A percentile compares a stretch with the other conserved stretches of the same genome.
phyloP scores from a whole-genome alignment of 1,284 basidiomycete genomes.

The Austroboletus rostrupii region DNA sequence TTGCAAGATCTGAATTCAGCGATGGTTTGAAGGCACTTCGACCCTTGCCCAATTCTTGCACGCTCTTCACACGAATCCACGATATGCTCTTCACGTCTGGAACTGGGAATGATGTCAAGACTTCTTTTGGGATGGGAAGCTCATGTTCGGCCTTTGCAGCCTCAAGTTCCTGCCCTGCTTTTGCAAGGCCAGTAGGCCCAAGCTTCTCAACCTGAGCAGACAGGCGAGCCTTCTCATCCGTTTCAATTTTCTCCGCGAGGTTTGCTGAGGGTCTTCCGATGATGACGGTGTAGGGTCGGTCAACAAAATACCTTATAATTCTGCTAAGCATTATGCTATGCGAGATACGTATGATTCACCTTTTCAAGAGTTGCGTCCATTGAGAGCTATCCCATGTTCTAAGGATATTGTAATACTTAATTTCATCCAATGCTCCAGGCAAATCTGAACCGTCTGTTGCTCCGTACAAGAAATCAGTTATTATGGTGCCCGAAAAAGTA shows the following conservation, averaged over 20 bases:
- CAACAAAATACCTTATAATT: constrained; percentile 68
- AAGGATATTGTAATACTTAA: constrained; percentile 67
- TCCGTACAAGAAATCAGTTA: constrained; percentile 89
- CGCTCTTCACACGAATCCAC: constrained; percentile 91
- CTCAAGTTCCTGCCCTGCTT: constrained; percentile 68
- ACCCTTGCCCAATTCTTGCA: constrained; percentile 58
- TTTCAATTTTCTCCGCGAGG: constrained; percentile 81
- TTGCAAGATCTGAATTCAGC: constrained; percentile 44
- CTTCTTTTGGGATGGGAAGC: constrained; percentile 73
- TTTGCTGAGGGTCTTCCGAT: constrained; percentile 85
- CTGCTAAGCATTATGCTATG: constrained; percentile 4
- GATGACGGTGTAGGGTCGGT: constrained; percentile 68
- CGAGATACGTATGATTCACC: constrained; percentile 43
- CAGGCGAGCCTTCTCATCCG: constrained; percentile 78
- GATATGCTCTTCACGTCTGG: constrained; percentile 87
- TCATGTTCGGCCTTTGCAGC: constrained; percentile 88
- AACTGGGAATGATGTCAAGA: constrained; percentile 82
- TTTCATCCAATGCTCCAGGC: constrained; percentile 71
- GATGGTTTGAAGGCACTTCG: constrained; percentile 30
- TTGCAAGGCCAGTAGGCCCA: constrained; percentile 79
- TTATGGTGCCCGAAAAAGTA: constrained; percentile 68
- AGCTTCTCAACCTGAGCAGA: constrained; percentile 67
- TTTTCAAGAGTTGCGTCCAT: constrained; percentile 80
- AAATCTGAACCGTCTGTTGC: constrained; percentile 81
- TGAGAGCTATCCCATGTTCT: constrained; percentile 71